phyloP scores from a whole-genome alignment of 768 basidiomycete species.

The Leucocoprinus birnbaumii region DNA sequence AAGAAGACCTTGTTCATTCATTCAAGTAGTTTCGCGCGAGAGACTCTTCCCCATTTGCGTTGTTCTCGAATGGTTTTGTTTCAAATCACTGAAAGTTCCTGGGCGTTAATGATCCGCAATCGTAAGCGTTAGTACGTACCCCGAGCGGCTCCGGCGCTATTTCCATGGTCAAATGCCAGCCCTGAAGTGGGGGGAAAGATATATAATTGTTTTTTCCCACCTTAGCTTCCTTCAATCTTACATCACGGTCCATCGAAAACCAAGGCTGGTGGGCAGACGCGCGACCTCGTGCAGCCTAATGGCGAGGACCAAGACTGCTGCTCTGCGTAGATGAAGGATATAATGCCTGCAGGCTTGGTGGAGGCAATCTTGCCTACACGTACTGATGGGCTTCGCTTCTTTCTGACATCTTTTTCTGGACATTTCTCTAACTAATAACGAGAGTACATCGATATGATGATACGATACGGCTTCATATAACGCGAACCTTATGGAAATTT shows the following conservation, averaged over 20 bases:
- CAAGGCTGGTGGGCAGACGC: conserved; percentile 56
- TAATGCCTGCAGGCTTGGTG: conserved; percentile 56
- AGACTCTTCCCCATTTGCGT: background rate
- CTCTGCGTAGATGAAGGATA: conserved; percentile 46
- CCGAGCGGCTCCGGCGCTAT: background rate
- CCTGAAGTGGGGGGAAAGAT: conserved; percentile 25
- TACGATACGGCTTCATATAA: background rate
- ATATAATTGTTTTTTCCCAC: conserved; percentile 22
- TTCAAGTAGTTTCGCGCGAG: background rate
- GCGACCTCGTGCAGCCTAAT: conserved; percentile 62
- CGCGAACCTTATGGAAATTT: no score
- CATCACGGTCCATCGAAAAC: conserved; percentile 58
- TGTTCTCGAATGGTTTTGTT: background rate
- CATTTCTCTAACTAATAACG: background rate
- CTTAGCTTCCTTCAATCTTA: conserved; percentile 34
- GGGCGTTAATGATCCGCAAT: conserved; percentile 8
- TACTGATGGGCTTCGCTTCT: conserved; percentile 51
- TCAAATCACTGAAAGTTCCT: background rate
- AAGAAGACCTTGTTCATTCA: background rate
- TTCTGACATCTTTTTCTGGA: conserved; percentile 38
- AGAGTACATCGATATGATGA: no score
- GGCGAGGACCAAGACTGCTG: conserved; percentile 69
- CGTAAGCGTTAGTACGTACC: conserved; percentile 5
- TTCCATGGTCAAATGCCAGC: conserved; percentile 21
- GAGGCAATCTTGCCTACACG: conserved; percentile 15